Conservation (phyloP, 1,284 basidiomycete species). For the Sanghuangporus sanghuang region DNA sequence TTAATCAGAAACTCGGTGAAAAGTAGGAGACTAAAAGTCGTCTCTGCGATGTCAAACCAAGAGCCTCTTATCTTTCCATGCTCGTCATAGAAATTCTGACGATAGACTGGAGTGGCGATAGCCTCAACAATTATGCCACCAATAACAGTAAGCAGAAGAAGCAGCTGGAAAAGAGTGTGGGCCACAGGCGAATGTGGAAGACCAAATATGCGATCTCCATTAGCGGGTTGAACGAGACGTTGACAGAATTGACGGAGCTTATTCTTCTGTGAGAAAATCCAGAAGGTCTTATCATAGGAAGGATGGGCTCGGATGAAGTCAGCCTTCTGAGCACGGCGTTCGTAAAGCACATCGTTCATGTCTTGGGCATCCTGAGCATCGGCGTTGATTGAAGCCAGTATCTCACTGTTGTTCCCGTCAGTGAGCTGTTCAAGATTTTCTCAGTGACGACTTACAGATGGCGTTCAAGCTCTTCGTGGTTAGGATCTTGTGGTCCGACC, state of each 20-base stretch:
- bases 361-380: slow-evolving; percentile 46
- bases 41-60: slow-evolving; percentile 90
- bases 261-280: slow-evolving; percentile 85
- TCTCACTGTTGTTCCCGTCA: slow-evolving; percentile 40
- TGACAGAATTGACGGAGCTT: slow-evolving; percentile 77
- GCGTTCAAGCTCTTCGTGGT: slow-evolving; percentile 63
- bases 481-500: slow-evolving; percentile 32
- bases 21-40: slow-evolving; percentile 71
- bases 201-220: slow-evolving; percentile 84
- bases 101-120: slow-evolving; percentile 84
- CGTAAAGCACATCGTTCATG: slow-evolving; percentile 57
- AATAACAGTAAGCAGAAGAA: slow-evolving; percentile 76
- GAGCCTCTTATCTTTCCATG: slow-evolving; percentile 61
- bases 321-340: slow-evolving; percentile 77
- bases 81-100: slow-evolving; percentile 63
- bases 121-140: slow-evolving; percentile 83
- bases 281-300: slow-evolving; percentile 87
- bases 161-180: slow-evolving; percentile 70
- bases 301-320: slow-evolving; percentile 90
- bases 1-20: slow-evolving; percentile 88
- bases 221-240: slow-evolving; percentile 75
- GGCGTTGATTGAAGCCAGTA: slow-evolving; percentile 57
- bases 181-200: slow-evolving; percentile 60
- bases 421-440: neutral
- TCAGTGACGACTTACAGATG: slow-evolving; percentile 50